Evolutionary conservation across 768 basidiomycete genomes (phyloP).

Genomic region (Trametes coccinea): DNA sequence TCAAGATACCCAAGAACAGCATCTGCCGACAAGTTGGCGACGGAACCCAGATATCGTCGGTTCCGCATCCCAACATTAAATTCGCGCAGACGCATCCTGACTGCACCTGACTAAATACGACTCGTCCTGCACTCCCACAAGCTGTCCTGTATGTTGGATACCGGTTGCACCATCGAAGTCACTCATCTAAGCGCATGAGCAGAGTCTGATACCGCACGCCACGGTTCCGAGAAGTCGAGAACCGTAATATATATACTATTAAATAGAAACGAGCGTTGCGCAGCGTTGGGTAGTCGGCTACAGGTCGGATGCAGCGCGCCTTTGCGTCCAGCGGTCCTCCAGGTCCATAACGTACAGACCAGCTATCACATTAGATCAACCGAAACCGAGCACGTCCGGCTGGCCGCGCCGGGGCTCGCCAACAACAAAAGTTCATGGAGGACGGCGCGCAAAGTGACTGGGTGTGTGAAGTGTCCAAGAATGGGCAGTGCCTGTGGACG

Average conservation of each 20-base stretch:
- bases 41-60: too few species aligned
- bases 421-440: not conserved
- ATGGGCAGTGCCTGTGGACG: not conserved
- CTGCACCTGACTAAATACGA: too few species aligned
- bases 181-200: too few species aligned
- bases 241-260: conserved; percentile 5
- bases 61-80: too few species aligned
- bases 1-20: too few species aligned
- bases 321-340: conserved; percentile 13
- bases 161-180: too few species aligned
- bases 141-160: too few species aligned
- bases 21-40: too few species aligned
- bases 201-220: not conserved
- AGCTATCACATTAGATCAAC: conserved; percentile 20
- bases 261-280: conserved; percentile 24
- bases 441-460: conserved; percentile 4
- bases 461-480: not conserved
- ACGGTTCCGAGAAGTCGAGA: not conserved
- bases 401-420: conserved; percentile 10
- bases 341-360: conserved; percentile 23
- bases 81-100: too few species aligned
- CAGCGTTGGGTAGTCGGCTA: conserved; percentile 1
- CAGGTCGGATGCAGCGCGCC: conserved; percentile 21
- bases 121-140: too few species aligned
- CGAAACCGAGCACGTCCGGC: not conserved